These are phyloP conservation scores for Neophaeococcomyces aloes DNA, from an alignment of 2,329 filamentous ascomycete genomes.

Conservation along the genomic window DNA sequence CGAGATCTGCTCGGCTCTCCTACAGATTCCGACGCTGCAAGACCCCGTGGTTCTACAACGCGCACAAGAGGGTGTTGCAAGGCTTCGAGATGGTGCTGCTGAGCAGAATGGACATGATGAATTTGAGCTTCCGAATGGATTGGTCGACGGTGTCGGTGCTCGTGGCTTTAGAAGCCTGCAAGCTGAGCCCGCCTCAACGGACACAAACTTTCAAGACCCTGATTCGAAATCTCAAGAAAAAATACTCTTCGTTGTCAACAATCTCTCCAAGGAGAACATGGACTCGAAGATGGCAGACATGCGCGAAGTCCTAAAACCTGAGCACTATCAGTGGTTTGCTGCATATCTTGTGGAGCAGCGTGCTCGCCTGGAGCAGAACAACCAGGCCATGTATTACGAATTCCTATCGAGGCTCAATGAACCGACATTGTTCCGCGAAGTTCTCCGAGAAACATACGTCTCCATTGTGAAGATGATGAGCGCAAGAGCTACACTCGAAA, in stretches of 20 bases:
- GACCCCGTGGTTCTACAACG: conserved; percentile 76
- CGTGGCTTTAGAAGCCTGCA: conserved; percentile 67
- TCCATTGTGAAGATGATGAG: conserved; percentile 82
- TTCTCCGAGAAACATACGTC: conserved; percentile 85
- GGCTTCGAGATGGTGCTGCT: conserved; percentile 32
- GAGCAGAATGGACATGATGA: conserved; percentile 49
- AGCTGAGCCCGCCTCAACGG: conserved; percentile 56
- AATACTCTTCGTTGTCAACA: conserved; percentile 92
- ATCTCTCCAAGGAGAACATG: conserved; percentile 82
- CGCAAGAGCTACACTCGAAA: conserved; percentile 75
- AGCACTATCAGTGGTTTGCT: conserved; percentile 93
- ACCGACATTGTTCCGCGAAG: conserved; percentile 69
- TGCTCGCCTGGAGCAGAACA: conserved; percentile 94
- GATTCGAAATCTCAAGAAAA: conserved; percentile 78
- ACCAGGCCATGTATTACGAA: conserved; percentile 84
- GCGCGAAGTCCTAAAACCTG: conserved; percentile 62
- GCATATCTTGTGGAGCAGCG: conserved; percentile 89
- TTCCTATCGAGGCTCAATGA: conserved; percentile 75
- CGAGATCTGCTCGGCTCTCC: conserved; percentile 77
- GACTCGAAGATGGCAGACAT: conserved; percentile 75
- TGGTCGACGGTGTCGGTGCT: conserved; percentile 46
- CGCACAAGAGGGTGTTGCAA: conserved; percentile 58
- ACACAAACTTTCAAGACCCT: conserved; percentile 66
- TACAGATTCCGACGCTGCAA: conserved; percentile 70
- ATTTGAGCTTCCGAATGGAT: conserved; percentile 57